Base-by-base conservation (phyloP, 2,329 filamentous ascomycete species). In the Nannizziopsis arthrosporioides region DNA sequence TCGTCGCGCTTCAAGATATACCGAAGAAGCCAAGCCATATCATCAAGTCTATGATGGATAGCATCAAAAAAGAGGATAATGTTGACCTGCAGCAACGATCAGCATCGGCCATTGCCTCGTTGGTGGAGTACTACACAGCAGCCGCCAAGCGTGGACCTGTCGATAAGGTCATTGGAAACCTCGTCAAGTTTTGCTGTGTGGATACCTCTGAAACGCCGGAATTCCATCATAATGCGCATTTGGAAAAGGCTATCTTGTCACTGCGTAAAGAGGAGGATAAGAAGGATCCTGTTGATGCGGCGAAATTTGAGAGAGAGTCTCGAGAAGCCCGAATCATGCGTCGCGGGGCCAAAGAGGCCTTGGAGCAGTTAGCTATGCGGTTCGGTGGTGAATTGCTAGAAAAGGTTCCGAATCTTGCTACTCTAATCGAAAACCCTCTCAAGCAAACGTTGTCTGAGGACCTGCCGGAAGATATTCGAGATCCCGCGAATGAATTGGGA, bases 31-130 rank as follows among this genome's bases (percentile, higher is more conserved):
- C 90, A 8, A 88, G 86, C 53, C 78, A 82, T 14, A 80, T 94
- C 10, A 98, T 98, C 68, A 95, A 94, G 68, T 86, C 82, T 2
- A 85, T 98, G 66, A 98, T 98, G 92, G 92, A 98, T 64, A 96
- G 90, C 59, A 78, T 98, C 61, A 98, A 96, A 68, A 82, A 81
- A 34, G 93, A 98, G 62, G 92, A 95, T 58, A 96, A 93, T 59
- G 68, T 83, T 22, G 85, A 92, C 55, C 73, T 98, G 1, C 92
- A 98, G 63, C 80, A 78, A 57, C 84, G 90, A 18, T 94, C 90
- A 22, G 86, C 89, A 1, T 79, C 78, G 11, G 89, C 88, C 2
- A 84, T 98, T 45, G 86, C 88, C 5, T 78, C 77, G 35, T 78
- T 96, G 15, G 82, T 98, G n/a, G 81, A 85, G 55, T 74, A 92